Evolutionary conservation across 2,329 filamentous ascomycete genomes (phyloP), one percentile per base, ranked within the genome.

Genomic region (Cucurbitaria berberidis): DNA sequence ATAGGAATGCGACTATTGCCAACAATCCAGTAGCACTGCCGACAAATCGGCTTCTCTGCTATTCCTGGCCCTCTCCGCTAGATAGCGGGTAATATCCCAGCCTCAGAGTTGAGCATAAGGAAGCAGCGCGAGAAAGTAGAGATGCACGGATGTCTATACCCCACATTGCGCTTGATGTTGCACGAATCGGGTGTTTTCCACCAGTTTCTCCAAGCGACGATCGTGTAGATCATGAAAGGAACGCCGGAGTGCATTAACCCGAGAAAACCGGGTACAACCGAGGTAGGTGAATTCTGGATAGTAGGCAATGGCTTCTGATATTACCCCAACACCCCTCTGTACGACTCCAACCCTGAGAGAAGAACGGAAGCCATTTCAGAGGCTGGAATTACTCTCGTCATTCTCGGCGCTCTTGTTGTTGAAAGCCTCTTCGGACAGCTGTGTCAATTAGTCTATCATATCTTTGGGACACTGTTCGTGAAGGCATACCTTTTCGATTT

Each of bases 181-280:
- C 42, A 35, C 42, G 16, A 45, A 45, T 45, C 27, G 42, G 42
- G 29, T 45, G n/a, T 34, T 34, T 45, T 45, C 19, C 42, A 32
- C 15, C 21, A 42, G 6, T 27, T 16, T 15, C 10, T 27, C 39
- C 24, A 16, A 21, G 10, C 29, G 39, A 26, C 6, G 39, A 42
- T 42, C 24, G 39, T 27, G 39, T n/a, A 24, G 39, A 42, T 42
- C 39, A 8, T 42, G 4, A 16, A 4, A 22, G 19, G 39, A 9
- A 24, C n/a, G n/a, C 22, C 39, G 39, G 39, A 11, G 21, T 6
- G 26, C 22, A 22, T 6, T 42, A 15, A n/a, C 11, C 39, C 39
- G 39, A 42, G n/a, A 26, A 16, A 13, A 11, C 29, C 29, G 29
- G 10, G 26, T 27, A 27, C 26, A 10, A 27, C n/a, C n/a, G n/a